Evolutionary conservation across 192 early-diverging fungal genomes (phyloP).

Genomic region (Phycomyces nitens): DNA sequence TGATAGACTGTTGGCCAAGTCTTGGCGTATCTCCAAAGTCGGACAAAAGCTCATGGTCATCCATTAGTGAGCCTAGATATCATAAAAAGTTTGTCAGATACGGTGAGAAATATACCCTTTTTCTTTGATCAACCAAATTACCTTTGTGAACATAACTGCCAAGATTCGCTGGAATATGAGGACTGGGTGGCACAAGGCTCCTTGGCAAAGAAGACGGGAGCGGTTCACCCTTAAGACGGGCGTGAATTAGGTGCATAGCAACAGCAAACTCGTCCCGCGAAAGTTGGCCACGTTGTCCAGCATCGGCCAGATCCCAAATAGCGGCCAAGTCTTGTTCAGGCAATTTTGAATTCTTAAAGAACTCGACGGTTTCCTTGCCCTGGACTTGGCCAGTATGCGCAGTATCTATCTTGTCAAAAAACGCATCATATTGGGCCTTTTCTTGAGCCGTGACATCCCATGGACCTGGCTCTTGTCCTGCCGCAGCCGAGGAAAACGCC

Average conservation of each 20-base stretch:
- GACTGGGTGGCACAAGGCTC: slow-evolving; percentile 57
- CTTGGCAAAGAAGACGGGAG: slow-evolving; percentile 57
- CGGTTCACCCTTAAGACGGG: slow-evolving; percentile 44
- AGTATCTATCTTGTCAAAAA: slow-evolving; percentile 74
- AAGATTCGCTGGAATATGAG: slow-evolving; percentile 19
- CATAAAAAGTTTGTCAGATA: not conserved
- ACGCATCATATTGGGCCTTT: slow-evolving; percentile 65
- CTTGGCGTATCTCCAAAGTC: slow-evolving; percentile 31
- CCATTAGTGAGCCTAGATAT: not conserved
- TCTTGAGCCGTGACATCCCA: slow-evolving; percentile 80
- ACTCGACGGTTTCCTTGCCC: slow-evolving; percentile 39
- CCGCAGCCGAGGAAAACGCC: slow-evolving; percentile 7
- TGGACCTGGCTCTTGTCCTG: not conserved
- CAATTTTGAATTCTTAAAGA: slow-evolving; percentile 36
- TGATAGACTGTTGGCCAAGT: not conserved
- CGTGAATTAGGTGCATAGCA: slow-evolving; percentile 74
- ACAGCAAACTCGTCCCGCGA: slow-evolving; percentile 75
- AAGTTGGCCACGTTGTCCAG: slow-evolving; percentile 56
- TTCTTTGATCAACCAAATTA: not conserved
- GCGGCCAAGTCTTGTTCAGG: slow-evolving; percentile 28
- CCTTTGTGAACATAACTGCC: not conserved
- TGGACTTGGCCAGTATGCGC: slow-evolving; percentile 60
- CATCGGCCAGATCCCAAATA: slow-evolving; percentile 64
- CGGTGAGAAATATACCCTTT: not conserved
- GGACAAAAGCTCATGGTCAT: slow-evolving; percentile 23